phyloP scores from a whole-genome alignment of 108 stramenopile genomes.

The Cyclostephanos tholiformis region DNA sequence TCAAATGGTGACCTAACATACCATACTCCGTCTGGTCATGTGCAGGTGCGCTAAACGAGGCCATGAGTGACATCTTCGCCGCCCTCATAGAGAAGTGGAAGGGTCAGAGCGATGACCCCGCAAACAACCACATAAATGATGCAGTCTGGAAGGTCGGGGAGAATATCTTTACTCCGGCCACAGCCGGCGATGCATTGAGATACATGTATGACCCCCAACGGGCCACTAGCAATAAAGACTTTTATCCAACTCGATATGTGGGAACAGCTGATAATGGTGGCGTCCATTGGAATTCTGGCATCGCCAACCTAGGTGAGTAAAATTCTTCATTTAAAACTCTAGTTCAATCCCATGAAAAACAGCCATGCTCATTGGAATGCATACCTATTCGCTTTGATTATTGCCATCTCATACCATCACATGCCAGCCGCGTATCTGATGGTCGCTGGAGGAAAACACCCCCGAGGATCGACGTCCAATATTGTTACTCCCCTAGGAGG shows the following conservation, averaged over 20 bases:
- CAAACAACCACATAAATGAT: too few relatives aligned
- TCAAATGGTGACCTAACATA: background rate
- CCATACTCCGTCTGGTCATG: background rate
- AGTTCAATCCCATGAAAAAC: too few relatives aligned
- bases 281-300: conserved; percentile 34
- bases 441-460: conserved; percentile 21
- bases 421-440: conserved; percentile 16
- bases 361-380: background rate
- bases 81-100: background rate
- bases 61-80: conserved; percentile 6
- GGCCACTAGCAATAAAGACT: background rate
- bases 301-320: conserved; percentile 20
- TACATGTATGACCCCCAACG: background rate
- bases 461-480: conserved; percentile 11
- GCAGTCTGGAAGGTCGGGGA: conserved; percentile 1
- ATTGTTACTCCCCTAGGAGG: conserved; percentile 8
- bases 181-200: background rate
- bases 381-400: background rate
- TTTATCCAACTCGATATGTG: conserved; percentile 19
- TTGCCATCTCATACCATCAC: background rate
- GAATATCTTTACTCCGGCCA: background rate
- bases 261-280: conserved; percentile 23
- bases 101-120: conserved; percentile 2
- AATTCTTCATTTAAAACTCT: background rate
- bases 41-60: conserved; percentile 3